A percentile compares a stretch with the other conserved stretches of the same genome.
phyloP scores from a whole-genome alignment of 495 filamentous ascomycete species.

The Stereocaulon alpinum region DNA sequence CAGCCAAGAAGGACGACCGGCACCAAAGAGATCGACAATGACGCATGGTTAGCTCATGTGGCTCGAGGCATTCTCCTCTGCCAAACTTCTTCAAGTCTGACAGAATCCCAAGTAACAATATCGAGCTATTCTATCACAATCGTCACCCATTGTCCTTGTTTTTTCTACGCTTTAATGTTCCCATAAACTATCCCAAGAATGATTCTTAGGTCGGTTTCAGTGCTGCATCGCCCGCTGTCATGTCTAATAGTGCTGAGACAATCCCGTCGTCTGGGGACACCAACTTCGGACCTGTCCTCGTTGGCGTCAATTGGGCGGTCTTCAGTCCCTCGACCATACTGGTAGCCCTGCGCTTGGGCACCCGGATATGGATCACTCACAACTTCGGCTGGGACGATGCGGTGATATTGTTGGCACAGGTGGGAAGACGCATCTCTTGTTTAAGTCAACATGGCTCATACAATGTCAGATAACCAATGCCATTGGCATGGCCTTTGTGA shows the following conservation, averaged over 20 bases:
- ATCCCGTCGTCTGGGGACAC: slow-evolving; percentile 11
- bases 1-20: slow-evolving; percentile 5
- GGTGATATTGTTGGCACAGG: slow-evolving; percentile 14
- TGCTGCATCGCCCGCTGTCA: neutral
- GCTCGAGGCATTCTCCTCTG: neutral
- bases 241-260: slow-evolving; percentile 9
- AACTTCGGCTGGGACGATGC: slow-evolving; percentile 24
- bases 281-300: slow-evolving; percentile 13
- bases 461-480: slow-evolving; percentile 11
- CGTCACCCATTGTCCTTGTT: neutral
- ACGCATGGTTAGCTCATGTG: neutral
- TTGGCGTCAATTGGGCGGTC: slow-evolving; percentile 18
- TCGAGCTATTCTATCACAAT: neutral
- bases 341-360: slow-evolving; percentile 12
- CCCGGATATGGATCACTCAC: slow-evolving; percentile 16
- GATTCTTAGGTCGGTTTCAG: neutral
- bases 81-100: too few species aligned
- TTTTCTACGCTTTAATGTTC: neutral
- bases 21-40: slow-evolving; percentile 1
- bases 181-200: neutral
- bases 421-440: neutral
- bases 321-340: slow-evolving; percentile 17
- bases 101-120: neutral
- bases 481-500: slow-evolving; percentile 18
- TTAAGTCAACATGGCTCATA: neutral